A percentile compares a stretch with the other conserved stretches of the same genome.
phyloP scores from a whole-genome alignment of 345 rosid genomes.

The Crucihimalaya himalaica region DNA sequence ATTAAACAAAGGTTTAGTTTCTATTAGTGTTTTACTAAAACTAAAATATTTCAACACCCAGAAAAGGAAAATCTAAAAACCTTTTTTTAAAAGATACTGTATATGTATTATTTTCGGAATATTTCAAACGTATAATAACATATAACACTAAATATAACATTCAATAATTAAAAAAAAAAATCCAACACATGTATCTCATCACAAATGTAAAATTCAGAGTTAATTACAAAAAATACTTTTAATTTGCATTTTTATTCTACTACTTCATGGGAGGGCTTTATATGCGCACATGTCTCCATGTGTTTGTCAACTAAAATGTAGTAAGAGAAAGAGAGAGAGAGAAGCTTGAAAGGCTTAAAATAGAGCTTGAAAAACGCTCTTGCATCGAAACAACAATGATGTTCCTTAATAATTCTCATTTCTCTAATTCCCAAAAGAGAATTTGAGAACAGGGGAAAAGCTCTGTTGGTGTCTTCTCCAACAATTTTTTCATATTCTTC shows the following conservation, averaged over 20 bases:
- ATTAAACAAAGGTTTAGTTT: too few species aligned
- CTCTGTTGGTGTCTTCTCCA: slow-evolving; percentile 6
- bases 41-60: too few species aligned
- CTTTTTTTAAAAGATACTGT: too few species aligned
- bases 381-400: slow-evolving; percentile 4
- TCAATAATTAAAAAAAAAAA: too few species aligned
- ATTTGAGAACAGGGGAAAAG: not conserved
- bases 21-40: too few species aligned
- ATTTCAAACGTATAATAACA: too few species aligned
- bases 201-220: too few species aligned
- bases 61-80: too few species aligned
- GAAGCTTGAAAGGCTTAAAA: slow-evolving; percentile 12
- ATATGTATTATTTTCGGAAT: too few species aligned
- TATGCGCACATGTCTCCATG: slow-evolving; percentile 40
- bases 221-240: not conserved
- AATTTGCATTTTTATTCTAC: slow-evolving; percentile 6
- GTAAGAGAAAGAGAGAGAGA: slow-evolving; percentile 21
- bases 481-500: slow-evolving; percentile 13
- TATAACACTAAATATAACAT: too few species aligned
- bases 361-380: slow-evolving; percentile 27
- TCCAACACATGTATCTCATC: too few species aligned
- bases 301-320: slow-evolving; percentile 29
- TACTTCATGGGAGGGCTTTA: slow-evolving; percentile 19
- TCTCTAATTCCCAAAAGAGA: not conserved
- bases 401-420: too few species aligned